Percentiles rank a stretch among this genome's conserved stretches.
These are phyloP conservation scores for Coemansia sp. DNA, from an alignment of 192 early-diverging fungal genomes.

Conservation along the genomic window DNA sequence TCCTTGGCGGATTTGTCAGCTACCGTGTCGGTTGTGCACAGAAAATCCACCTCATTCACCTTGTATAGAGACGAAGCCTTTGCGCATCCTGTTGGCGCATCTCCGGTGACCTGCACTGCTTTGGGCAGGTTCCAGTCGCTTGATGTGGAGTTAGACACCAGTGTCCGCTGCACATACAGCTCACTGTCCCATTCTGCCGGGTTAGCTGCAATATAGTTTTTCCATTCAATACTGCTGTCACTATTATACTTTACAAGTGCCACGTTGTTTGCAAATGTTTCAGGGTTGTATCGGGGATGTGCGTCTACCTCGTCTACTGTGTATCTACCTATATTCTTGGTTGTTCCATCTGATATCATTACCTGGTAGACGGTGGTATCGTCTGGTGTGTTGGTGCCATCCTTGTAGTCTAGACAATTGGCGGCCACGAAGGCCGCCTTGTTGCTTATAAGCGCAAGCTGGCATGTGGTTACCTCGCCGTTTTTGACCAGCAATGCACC, in stretches of 20 bases:
- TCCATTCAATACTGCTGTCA: constrained; percentile 11
- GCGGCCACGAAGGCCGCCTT: constrained; percentile 40
- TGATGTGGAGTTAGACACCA: neutral
- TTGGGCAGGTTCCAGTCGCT: constrained; percentile 14
- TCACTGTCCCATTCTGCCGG: constrained; percentile 32
- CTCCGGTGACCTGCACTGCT: constrained; percentile 5
- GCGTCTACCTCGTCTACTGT: constrained; percentile 14
- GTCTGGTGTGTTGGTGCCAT: constrained; percentile 14
- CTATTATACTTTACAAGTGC: constrained; percentile 28
- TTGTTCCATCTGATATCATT: constrained; percentile 21
- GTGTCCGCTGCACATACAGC: constrained; percentile 22
- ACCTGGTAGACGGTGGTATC: constrained; percentile 31
- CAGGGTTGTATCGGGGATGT: constrained; percentile 36
- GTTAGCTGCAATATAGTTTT: constrained; percentile 50
- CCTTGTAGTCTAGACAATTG: constrained; percentile 29
- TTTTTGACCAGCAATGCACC: constrained; percentile 37
- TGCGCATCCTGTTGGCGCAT: constrained; percentile 17
- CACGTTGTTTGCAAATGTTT: constrained; percentile 43
- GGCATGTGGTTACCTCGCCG: constrained; percentile 32
- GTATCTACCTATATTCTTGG: constrained; percentile 21
- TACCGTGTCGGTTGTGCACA: constrained; percentile 26
- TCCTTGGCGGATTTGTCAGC: neutral
- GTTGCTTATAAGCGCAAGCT: constrained; percentile 47
- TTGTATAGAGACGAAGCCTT: constrained; percentile 26
- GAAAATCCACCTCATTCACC: constrained; percentile 29